Conservation (phyloP, 78 protist genomes). For the Dictyostelium purpureum region DNA sequence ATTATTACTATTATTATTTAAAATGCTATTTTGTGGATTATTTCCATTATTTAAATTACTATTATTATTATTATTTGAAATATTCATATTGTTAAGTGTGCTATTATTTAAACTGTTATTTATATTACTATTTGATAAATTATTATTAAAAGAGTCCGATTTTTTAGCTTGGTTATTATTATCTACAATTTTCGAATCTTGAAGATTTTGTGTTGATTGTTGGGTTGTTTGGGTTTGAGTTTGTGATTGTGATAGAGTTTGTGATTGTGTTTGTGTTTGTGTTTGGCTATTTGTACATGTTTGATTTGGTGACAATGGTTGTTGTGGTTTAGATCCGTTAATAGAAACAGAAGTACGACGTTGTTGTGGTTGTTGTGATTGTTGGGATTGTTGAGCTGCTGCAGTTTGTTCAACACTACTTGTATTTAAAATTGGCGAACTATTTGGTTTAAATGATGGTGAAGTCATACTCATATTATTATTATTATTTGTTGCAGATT, state of each 20-base stretch:
- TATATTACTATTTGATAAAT: too few species aligned
- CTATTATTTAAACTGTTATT: too few species aligned
- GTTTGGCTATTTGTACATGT: background rate
- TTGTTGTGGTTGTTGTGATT: constrained; percentile 15
- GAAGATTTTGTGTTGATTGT: background rate
- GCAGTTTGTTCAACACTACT: background rate
- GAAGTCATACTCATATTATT: background rate
- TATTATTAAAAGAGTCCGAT: background rate
- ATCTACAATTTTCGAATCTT: background rate
- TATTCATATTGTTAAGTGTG: too few species aligned
- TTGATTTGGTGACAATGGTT: background rate
- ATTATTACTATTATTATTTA: background rate
- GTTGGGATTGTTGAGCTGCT: background rate
- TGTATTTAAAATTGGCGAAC: background rate
- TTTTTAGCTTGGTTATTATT: background rate
- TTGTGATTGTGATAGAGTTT: background rate
- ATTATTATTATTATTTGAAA: too few species aligned
- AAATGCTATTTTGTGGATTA: background rate
- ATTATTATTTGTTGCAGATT: background rate
- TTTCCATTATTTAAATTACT: background rate
- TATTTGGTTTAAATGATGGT: constrained; percentile 8
- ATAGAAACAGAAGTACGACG: background rate
- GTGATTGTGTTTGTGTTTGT: background rate
- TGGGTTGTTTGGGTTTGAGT: background rate
- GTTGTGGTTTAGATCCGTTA: background rate